A percentile compares a stretch with the other conserved stretches of the same genome.
Conservation (phyloP, 1,139 yeast species). For the Hyphopichia khmerensis region DNA sequence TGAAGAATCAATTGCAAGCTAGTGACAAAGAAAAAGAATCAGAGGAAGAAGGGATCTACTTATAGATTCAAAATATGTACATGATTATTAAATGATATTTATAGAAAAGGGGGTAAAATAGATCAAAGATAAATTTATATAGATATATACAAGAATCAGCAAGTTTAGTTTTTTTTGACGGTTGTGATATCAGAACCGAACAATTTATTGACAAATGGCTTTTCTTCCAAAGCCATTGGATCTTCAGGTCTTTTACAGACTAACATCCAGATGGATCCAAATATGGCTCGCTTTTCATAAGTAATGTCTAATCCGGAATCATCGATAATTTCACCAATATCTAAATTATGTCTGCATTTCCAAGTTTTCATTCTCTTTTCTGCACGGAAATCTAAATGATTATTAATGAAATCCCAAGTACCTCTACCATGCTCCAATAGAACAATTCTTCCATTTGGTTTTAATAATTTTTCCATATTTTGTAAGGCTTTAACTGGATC, state of each 20-base stretch:
- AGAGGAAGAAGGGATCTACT: slow-evolving; percentile 12
- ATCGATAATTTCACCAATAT: slow-evolving; percentile 81
- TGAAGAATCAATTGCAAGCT: too few relatives aligned
- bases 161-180: slow-evolving; percentile 19
- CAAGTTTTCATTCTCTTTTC: slow-evolving; percentile 82
- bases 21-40: slow-evolving; percentile 4
- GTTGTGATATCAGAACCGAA: slow-evolving; percentile 37
- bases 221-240: slow-evolving; percentile 41
- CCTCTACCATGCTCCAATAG: slow-evolving; percentile 93
- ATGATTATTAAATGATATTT: slow-evolving; percentile 4
- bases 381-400: slow-evolving; percentile 79
- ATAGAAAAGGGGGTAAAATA: too few relatives aligned
- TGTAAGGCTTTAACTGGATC: slow-evolving; percentile 83
- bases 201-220: slow-evolving; percentile 43
- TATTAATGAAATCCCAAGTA: slow-evolving; percentile 72
- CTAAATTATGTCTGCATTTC: slow-evolving; percentile 98
- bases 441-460: slow-evolving; percentile 89
- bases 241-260: slow-evolving; percentile 75
- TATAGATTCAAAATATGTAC: slow-evolving; percentile 10
- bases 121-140: too few relatives aligned
- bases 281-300: slow-evolving; percentile 74
- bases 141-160: background rate
- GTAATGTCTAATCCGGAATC: slow-evolving; percentile 83
- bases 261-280: slow-evolving; percentile 93
- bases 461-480: slow-evolving; percentile 68